phyloP scores from a whole-genome alignment of 371 early-diverging fungal species.

The Smittium mucronatum region DNA sequence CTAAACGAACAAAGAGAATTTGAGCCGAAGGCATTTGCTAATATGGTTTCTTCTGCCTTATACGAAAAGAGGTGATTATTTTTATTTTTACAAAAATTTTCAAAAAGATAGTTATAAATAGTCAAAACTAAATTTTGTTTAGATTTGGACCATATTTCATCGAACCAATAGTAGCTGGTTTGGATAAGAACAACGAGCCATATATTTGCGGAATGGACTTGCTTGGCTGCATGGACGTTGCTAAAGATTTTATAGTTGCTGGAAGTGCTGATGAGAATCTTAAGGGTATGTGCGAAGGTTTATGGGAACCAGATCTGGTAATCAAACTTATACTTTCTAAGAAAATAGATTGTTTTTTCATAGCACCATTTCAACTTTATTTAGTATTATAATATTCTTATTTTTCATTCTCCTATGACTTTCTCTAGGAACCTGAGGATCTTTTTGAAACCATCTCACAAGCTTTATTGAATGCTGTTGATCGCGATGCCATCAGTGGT shows the following conservation, averaged over 20 bases:
- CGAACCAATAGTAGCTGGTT: slow-evolving; percentile 92
- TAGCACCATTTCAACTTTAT: slow-evolving; percentile 8
- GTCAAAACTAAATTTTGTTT: background rate
- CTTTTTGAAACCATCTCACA: slow-evolving; percentile 96
- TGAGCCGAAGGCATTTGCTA: slow-evolving; percentile 85
- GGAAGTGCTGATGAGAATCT: slow-evolving; percentile 89
- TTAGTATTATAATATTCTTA: too few species aligned
- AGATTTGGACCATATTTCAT: slow-evolving; percentile 94
- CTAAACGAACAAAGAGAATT: slow-evolving; percentile 94
- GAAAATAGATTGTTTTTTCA: slow-evolving; percentile 7
- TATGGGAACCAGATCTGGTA: slow-evolving; percentile 93
- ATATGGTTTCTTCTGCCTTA: slow-evolving; percentile 92
- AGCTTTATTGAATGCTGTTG: slow-evolving; percentile 91
- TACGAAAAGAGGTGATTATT: slow-evolving; percentile 58
- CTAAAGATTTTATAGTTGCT: slow-evolving; percentile 91
- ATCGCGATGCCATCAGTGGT: slow-evolving; percentile 95
- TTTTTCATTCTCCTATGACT: slow-evolving; percentile 18
- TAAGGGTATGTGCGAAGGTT: slow-evolving; percentile 95
- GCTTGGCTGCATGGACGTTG: slow-evolving; percentile 93
- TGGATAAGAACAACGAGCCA: slow-evolving; percentile 81
- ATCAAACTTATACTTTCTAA: slow-evolving; percentile 3
- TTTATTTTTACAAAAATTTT: too few species aligned
- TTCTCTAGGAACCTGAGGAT: slow-evolving; percentile 66
- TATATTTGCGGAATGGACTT: slow-evolving; percentile 95
- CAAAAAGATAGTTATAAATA: too few species aligned